A percentile compares a stretch with the other conserved stretches of the same genome.
These are phyloP conservation scores for Grifola frondosa DNA, from an alignment of 1,284 basidiomycete genomes.

Conservation along the genomic window DNA sequence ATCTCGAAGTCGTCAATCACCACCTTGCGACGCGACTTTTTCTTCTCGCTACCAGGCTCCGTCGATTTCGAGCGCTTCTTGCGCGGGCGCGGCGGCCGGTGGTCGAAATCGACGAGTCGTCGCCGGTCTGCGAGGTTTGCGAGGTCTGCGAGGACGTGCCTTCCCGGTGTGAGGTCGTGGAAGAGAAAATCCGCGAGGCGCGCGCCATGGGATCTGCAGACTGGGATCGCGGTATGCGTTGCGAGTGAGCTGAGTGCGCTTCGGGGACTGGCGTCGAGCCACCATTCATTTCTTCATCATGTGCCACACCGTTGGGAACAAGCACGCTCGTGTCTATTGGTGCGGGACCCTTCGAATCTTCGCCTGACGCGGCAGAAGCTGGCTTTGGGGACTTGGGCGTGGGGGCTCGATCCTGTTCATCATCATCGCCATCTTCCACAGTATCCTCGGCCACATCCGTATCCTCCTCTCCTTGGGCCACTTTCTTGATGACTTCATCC, in stretches of 20 bases:
- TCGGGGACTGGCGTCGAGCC: constrained; percentile 41
- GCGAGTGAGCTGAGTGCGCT: constrained; percentile 32
- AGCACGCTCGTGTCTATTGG: constrained; percentile 7
- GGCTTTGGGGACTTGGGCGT: constrained; percentile 28
- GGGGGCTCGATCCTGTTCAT: constrained; percentile 21
- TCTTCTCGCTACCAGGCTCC: constrained; percentile 48
- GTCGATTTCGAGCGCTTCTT: constrained; percentile 61
- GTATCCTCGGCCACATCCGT: constrained; percentile 8
- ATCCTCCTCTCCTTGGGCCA: constrained; percentile 30
- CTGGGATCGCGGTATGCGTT: constrained; percentile 66
- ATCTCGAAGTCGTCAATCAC: constrained; percentile 92
- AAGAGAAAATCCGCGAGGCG: constrained; percentile 54
- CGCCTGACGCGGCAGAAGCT: constrained; percentile 3
- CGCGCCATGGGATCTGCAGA: constrained; percentile 68
- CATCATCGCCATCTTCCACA: constrained; percentile 15
- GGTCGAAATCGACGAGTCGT: constrained; percentile 64
- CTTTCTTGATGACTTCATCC: constrained; percentile 22
- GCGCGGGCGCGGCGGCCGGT: constrained; percentile 38
- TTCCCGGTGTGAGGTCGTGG: constrained; percentile 37
- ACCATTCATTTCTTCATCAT: constrained; percentile 29
- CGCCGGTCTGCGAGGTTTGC: constrained; percentile 51
- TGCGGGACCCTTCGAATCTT: neutral
- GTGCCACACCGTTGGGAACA: constrained; percentile 12
- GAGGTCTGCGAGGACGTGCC: constrained; percentile 47
- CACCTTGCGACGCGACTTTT: constrained; percentile 66